A percentile compares a stretch with the other conserved stretches of the same genome.
Evolutionary conservation across 2,329 filamentous ascomycete genomes (phyloP).

Genomic region (Neurospora sp.): DNA sequence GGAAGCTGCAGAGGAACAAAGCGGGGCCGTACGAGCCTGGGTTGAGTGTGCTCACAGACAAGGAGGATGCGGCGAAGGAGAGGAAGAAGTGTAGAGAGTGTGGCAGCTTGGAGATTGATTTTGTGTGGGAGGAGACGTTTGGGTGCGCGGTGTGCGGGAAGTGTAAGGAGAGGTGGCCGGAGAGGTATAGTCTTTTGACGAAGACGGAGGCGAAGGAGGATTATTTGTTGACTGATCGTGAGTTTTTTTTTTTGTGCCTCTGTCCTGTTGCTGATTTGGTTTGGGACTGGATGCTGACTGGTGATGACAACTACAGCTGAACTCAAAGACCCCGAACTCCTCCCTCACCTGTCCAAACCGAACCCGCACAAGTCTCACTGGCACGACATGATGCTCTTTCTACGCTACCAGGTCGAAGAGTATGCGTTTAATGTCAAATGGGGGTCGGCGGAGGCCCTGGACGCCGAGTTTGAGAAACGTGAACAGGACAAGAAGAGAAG

Average conservation of each 20-base stretch:
- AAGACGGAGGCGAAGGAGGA: slow-evolving; percentile 96
- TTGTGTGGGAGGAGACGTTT: slow-evolving; percentile 86
- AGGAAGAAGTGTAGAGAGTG: slow-evolving; percentile 79
- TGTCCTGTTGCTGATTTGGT: too few relatives aligned
- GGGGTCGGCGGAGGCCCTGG: slow-evolving; percentile 76
- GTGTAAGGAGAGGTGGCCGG: slow-evolving; percentile 83
- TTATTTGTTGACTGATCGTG: slow-evolving; percentile 85
- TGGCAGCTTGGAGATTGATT: slow-evolving; percentile 77
- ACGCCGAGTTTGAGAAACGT: slow-evolving; percentile 77
- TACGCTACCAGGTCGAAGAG: slow-evolving; percentile 87
- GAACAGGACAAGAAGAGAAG: slow-evolving; percentile 70
- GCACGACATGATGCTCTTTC: slow-evolving; percentile 98
- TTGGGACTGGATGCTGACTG: background rate
- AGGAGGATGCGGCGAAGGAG: slow-evolving; percentile 30
- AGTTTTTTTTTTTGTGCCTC: slow-evolving; percentile 25
- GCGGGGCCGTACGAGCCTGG: slow-evolving; percentile 82
- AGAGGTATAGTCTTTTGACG: slow-evolving; percentile 89
- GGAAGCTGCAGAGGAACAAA: slow-evolving; percentile 61
- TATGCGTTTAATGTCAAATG: slow-evolving; percentile 87
- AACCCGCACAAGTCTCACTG: slow-evolving; percentile 95
- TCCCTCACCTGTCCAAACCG: slow-evolving; percentile 79
- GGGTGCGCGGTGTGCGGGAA: slow-evolving; percentile 61
- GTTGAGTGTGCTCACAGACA: slow-evolving; percentile 59
- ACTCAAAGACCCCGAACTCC: slow-evolving; percentile 73
- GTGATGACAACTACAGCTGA: slow-evolving; percentile 50